Evolutionary conservation across 2,329 filamentous ascomycete genomes (phyloP), one percentile per base, ranked within the genome.

Genomic region (Sordariomycetes sp.): DNA sequence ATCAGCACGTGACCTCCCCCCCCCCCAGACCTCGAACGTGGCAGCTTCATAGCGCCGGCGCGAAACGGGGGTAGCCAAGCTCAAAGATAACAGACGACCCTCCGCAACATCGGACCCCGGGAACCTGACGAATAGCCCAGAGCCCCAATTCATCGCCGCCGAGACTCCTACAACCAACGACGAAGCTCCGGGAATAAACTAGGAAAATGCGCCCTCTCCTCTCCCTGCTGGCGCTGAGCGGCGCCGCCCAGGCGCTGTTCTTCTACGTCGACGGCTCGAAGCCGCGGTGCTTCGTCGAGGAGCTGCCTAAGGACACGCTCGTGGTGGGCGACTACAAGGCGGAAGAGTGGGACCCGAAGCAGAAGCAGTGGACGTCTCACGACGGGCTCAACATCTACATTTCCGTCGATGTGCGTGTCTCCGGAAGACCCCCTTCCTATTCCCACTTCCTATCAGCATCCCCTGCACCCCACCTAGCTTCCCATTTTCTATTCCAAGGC

Each of bases 251-350:
- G 69, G 90, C 91, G 58, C 81, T 99, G 59, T 92, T 95, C 83
- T 95, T 99, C 79, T 97, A 88, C 77, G 85, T 97, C 71, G 90
- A 97, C 70, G 89, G 87, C 66, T 80, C 81, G 54, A 76, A 82
- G 62, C 86, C 89, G 64, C 96, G 95, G 76, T 99, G 94, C 75
- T 99, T 99, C 83, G 95, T 88, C 75, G 94, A 99, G 76, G 92
- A 97, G 73, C 81, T 99, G 59, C 91, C 94, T 63, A 96, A 97
- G 78, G 92, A 96, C 72, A 97, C 94, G 15, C 76, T 99, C 59
- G 92, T 99, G 58, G 91, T 96, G 59, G 94, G 94, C 64, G 86
- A 94, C 74, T 99, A 91, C 78, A 83, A 80, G 57, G 89, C 90
- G 55, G 86, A 94, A 72, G 87, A 95, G 70, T 94, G 83, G 76